Percentiles rank a stretch among this genome's conserved stretches.
Conservation (phyloP, 192 early-diverging fungal species). For the Rhizoclosmatium globosum region DNA sequence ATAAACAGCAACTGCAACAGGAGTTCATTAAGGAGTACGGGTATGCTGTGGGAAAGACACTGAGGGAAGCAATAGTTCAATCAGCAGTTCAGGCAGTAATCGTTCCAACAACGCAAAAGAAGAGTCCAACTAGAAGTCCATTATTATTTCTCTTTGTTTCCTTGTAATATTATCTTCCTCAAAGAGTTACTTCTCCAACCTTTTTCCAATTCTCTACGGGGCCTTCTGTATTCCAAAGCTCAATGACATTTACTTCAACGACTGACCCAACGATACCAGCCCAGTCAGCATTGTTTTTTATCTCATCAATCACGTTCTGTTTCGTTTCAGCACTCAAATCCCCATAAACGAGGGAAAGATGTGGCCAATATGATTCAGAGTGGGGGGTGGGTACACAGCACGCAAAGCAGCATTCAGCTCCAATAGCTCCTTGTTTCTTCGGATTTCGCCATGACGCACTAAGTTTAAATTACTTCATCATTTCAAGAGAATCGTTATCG, state of each 20-base stretch:
- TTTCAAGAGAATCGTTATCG: background rate
- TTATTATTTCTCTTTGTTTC: background rate
- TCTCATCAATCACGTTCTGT: slow-evolving; percentile 14
- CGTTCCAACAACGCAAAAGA: no score
- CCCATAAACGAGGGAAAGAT: slow-evolving; percentile 50
- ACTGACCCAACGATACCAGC: background rate
- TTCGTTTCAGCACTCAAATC: slow-evolving; percentile 25
- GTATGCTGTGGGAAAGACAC: background rate
- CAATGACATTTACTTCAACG: background rate
- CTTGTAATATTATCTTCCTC: background rate
- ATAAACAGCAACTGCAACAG: background rate
- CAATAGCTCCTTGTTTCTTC: slow-evolving; percentile 28
- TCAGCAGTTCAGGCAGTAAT: no score
- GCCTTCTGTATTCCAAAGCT: slow-evolving; percentile 29
- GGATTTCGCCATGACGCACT: slow-evolving; percentile 47
- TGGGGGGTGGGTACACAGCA: background rate
- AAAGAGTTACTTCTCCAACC: slow-evolving; percentile 13
- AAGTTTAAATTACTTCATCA: background rate
- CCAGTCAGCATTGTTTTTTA: slow-evolving; percentile 27
- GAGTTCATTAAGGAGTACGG: background rate
- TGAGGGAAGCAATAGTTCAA: no score
- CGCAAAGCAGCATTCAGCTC: slow-evolving; percentile 25
- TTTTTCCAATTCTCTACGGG: background rate
- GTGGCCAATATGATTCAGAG: slow-evolving; percentile 42
- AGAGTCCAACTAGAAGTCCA: background rate